Percentiles rank a stretch among this genome's conserved stretches.
Evolutionary conservation across 2,329 filamentous ascomycete genomes (phyloP).

Genomic region (Diaporthe sp.): DNA sequence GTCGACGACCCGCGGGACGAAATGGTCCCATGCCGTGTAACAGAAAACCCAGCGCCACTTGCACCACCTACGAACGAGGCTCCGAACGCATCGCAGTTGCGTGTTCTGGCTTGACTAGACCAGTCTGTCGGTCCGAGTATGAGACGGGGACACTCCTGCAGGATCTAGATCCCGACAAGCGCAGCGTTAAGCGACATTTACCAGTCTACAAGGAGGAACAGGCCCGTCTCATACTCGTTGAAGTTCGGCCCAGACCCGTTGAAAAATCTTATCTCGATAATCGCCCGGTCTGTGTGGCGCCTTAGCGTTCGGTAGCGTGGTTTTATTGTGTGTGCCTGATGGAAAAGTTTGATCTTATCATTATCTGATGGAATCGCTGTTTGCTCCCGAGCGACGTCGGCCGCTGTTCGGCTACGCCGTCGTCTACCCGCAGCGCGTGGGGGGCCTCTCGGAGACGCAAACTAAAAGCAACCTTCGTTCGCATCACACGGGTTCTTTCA

Average conservation of each 20-base stretch:
- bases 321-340: not conserved
- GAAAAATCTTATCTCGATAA: constrained; percentile 29
- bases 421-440: not conserved
- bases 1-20: not conserved
- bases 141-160: not conserved
- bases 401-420: not conserved
- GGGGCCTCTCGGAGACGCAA: not conserved
- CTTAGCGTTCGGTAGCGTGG: constrained; percentile 15
- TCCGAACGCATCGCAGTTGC: not conserved
- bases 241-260: constrained; percentile 13
- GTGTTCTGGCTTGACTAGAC: not conserved
- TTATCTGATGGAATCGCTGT: constrained; percentile 3
- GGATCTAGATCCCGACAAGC: constrained; percentile 10
- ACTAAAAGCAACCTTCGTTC: not conserved
- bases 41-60: not conserved
- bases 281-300: constrained; percentile 1
- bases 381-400: not conserved
- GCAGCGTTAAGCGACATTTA: constrained; percentile 15
- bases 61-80: not conserved
- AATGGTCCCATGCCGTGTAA: not conserved
- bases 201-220: constrained; percentile 14
- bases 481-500: not conserved
- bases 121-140: constrained; percentile 11
- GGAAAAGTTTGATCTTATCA: constrained; percentile 11
- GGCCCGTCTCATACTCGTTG: not conserved